Conservation (phyloP, 495 filamentous ascomycete species). For the Penicillium cataractarum region DNA sequence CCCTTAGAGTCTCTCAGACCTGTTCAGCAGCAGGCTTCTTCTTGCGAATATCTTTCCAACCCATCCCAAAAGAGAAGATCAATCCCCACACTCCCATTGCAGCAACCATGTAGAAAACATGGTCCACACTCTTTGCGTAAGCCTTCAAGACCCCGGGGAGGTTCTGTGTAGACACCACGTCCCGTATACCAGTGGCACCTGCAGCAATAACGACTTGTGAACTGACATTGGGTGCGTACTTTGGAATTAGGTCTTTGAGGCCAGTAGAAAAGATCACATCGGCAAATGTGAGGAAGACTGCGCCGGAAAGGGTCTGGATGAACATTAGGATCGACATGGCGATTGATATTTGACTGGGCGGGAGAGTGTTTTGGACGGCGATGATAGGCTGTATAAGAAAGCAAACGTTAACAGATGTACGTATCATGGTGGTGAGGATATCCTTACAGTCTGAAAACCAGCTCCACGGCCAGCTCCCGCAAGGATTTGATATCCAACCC, state of each 20-base stretch:
- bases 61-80: constrained; percentile 50
- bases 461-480: constrained; percentile 54
- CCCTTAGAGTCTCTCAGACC: neutral
- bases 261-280: constrained; percentile 54
- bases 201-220: constrained; percentile 41
- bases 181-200: constrained; percentile 45
- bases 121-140: constrained; percentile 44
- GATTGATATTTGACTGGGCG: constrained; percentile 47
- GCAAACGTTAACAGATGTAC: neutral
- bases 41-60: constrained; percentile 56
- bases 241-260: constrained; percentile 35
- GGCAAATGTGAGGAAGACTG: constrained; percentile 50
- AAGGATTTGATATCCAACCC: constrained; percentile 62
- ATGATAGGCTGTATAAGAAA: constrained; percentile 43
- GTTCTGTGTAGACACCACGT: constrained; percentile 29
- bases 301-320: constrained; percentile 52
- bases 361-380: constrained; percentile 55
- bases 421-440: neutral
- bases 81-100: constrained; percentile 32
- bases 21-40: constrained; percentile 34
- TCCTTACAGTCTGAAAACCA: constrained; percentile 47
- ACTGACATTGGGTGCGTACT: constrained; percentile 42
- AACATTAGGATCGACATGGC: constrained; percentile 57
- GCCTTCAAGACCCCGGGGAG: constrained; percentile 43
- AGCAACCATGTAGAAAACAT: constrained; percentile 45